Evolutionary conservation across 306 rosid genomes (phyloP).

Genomic region (Oemleria cerasiformis): DNA sequence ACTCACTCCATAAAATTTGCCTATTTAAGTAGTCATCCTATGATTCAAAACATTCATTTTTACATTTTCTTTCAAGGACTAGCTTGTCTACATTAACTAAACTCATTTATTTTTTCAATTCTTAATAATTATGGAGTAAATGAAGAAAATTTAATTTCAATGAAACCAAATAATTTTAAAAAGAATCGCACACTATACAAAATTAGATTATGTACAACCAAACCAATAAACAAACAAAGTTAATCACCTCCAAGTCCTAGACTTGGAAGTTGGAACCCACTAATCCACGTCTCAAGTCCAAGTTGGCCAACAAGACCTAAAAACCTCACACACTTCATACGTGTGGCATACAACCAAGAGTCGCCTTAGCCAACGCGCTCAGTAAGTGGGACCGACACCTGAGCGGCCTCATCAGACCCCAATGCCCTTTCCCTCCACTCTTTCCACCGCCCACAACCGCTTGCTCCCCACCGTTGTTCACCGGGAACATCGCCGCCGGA

Average conservation of each 20-base stretch:
- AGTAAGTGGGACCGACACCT: slow-evolving; percentile 28
- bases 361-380: slow-evolving; percentile 24
- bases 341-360: slow-evolving; percentile 33
- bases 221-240: neutral
- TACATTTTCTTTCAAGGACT: too few relatives aligned
- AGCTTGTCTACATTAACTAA: too few relatives aligned
- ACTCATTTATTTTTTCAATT: too few relatives aligned
- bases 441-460: slow-evolving; percentile 5
- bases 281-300: neutral
- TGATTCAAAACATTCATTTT: too few relatives aligned
- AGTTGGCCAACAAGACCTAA: neutral
- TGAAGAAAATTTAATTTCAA: too few relatives aligned
- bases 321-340: neutral
- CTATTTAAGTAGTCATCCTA: too few relatives aligned
- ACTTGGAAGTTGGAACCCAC: neutral
- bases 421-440: slow-evolving; percentile 16
- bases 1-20: too few relatives aligned
- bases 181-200: neutral
- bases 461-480: neutral
- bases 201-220: neutral
- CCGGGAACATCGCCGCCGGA: slow-evolving; percentile 33
- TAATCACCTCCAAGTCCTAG: neutral
- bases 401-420: slow-evolving; percentile 25
- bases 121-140: too few relatives aligned
- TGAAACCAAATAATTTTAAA: neutral